These are phyloP conservation scores for Geranium brycei DNA, from an alignment of 345 rosid genomes.

Conservation along the genomic window DNA sequence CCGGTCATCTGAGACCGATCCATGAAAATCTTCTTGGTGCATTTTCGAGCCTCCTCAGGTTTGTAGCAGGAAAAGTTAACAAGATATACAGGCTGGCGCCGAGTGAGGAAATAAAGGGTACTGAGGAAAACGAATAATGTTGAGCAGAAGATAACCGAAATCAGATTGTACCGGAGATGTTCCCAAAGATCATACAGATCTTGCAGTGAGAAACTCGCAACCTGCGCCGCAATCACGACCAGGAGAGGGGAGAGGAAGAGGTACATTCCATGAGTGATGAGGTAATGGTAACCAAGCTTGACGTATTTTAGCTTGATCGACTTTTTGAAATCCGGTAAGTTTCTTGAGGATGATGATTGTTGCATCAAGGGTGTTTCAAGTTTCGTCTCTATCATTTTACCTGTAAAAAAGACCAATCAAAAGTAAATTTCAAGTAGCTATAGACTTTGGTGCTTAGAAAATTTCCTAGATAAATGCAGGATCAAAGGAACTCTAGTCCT, in stretches of 20 bases:
- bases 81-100: slow-evolving; percentile 40
- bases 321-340: slow-evolving; percentile 53
- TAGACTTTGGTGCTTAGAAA: too few relatives aligned
- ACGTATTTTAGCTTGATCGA: slow-evolving; percentile 51
- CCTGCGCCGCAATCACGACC: slow-evolving; percentile 29
- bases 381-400: slow-evolving; percentile 22
- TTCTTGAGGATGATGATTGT: slow-evolving; percentile 17
- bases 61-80: slow-evolving; percentile 39
- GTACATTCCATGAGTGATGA: slow-evolving; percentile 54
- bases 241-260: slow-evolving; percentile 42
- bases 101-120: slow-evolving; percentile 37
- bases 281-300: slow-evolving; percentile 61
- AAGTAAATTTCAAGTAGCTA: too few relatives aligned
- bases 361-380: slow-evolving; percentile 4
- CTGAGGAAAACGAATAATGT: slow-evolving; percentile 28
- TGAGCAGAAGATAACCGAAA: slow-evolving; percentile 33
- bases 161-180: slow-evolving; percentile 38
- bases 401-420: slow-evolving; percentile 1
- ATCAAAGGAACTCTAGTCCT: too few relatives aligned
- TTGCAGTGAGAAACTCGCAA: slow-evolving; percentile 23
- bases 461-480: too few relatives aligned
- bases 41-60: slow-evolving; percentile 33
- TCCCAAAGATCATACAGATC: slow-evolving; percentile 35
- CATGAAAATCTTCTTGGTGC: slow-evolving; percentile 32
- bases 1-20: slow-evolving; percentile 30